Conservation (phyloP, 2,329 filamentous ascomycete species). For the Reticulascus tulasneorum region DNA sequence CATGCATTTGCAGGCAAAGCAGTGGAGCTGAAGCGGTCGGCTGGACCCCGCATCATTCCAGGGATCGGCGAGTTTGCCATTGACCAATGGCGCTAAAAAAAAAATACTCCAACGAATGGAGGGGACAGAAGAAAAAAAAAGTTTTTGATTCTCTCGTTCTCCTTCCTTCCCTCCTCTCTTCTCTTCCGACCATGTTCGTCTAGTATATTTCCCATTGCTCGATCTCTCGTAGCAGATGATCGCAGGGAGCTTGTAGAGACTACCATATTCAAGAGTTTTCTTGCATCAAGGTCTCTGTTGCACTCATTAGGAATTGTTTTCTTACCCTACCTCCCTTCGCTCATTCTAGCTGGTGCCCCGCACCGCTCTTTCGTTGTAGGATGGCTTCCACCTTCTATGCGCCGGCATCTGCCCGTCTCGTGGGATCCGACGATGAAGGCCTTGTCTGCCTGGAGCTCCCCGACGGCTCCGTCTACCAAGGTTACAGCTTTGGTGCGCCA, state of each 20-base stretch:
- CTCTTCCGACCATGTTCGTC: slow-evolving; percentile 13
- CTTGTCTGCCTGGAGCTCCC: slow-evolving; percentile 86
- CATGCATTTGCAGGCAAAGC: too few relatives aligned
- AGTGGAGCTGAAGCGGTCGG: too few relatives aligned
- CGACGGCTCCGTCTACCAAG: slow-evolving; percentile 87
- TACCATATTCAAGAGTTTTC: slow-evolving; percentile 11
- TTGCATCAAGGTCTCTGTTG: slow-evolving; percentile 13
- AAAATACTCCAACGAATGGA: slow-evolving; percentile 4
- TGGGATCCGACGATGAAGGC: slow-evolving; percentile 49
- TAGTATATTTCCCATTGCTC: slow-evolving; percentile 14
- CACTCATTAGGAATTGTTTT: slow-evolving; percentile 5
- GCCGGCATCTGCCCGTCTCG: slow-evolving; percentile 59
- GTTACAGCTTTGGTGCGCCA: slow-evolving; percentile 92
- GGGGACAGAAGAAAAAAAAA: slow-evolving; percentile 14
- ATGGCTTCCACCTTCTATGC: slow-evolving; percentile 35
- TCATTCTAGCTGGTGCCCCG: slow-evolving; percentile 10
- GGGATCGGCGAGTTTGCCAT: slow-evolving; percentile 10
- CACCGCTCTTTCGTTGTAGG: slow-evolving; percentile 9
- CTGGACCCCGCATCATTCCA: too few relatives aligned
- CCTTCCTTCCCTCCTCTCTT: slow-evolving; percentile 7
- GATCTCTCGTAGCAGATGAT: slow-evolving; percentile 19
- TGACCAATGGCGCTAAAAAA: slow-evolving; percentile 8
- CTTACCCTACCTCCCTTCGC: slow-evolving; percentile 2
- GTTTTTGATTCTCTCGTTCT: slow-evolving; percentile 10
- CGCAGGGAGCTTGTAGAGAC: slow-evolving; percentile 16